phyloP scores from a whole-genome alignment of 2,329 filamentous ascomycete genomes.

The Botrytis sinoallii region DNA sequence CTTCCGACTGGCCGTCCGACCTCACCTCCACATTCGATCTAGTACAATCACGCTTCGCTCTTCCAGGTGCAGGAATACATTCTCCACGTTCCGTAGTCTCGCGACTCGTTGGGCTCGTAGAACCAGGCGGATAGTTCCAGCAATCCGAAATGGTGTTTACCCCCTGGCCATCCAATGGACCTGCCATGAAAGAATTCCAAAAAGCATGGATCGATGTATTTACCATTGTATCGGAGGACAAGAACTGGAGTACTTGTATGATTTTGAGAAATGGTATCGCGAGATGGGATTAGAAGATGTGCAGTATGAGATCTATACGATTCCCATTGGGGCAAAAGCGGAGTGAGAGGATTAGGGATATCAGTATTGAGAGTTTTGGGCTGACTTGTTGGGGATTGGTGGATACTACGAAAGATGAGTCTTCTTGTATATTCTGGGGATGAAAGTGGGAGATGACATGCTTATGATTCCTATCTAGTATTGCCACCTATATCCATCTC shows the following conservation, averaged over 20 bases:
- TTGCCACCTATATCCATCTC: neutral
- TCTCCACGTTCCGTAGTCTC: neutral
- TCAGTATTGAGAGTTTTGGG: neutral
- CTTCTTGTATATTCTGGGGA: neutral
- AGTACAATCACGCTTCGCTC: neutral
- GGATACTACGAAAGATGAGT: neutral
- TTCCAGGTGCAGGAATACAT: neutral
- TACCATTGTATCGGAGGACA: neutral
- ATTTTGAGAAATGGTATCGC: neutral
- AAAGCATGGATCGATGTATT: neutral
- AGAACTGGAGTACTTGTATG: too few relatives aligned
- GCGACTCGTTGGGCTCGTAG: neutral
- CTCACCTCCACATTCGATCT: neutral
- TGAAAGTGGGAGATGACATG: neutral
- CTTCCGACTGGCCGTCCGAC: neutral
- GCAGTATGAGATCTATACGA: neutral
- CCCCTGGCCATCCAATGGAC: neutral
- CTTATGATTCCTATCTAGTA: neutral
- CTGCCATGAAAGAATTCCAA: neutral
- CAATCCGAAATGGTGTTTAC: neutral
- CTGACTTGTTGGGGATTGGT: neutral
- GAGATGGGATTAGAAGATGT: neutral
- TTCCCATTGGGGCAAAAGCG: neutral
- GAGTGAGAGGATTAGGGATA: neutral
- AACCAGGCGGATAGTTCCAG: neutral